A percentile compares a stretch with the other conserved stretches of the same genome.
phyloP scores from a whole-genome alignment of 441 rosid species.

The Kokia cookei region DNA sequence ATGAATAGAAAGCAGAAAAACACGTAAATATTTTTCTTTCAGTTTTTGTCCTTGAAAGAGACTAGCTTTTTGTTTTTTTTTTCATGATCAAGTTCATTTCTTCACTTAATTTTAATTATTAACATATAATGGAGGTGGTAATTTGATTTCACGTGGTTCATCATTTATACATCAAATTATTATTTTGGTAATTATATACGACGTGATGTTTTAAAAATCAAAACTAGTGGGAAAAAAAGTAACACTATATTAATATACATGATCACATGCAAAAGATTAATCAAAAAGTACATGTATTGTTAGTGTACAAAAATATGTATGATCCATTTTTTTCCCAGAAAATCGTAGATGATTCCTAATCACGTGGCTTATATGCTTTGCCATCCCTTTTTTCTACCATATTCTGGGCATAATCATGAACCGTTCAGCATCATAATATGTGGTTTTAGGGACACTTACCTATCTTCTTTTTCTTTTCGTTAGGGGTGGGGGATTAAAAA shows the following conservation, averaged over 20 bases:
- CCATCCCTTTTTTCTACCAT: slow-evolving; percentile 15
- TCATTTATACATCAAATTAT: background rate
- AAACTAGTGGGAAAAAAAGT: background rate
- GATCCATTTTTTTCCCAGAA: background rate
- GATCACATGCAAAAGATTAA: background rate
- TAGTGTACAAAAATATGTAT: background rate
- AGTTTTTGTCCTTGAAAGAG: background rate
- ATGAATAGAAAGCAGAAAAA: too few relatives aligned
- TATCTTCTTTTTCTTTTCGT: background rate
- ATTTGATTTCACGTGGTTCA: background rate
- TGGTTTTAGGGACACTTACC: background rate
- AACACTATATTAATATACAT: background rate
- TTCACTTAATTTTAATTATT: background rate
- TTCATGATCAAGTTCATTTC: background rate
- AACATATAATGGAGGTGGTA: background rate
- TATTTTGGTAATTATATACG: background rate
- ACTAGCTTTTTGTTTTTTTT: background rate
- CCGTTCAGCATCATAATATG: slow-evolving; percentile 19
- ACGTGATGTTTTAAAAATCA: background rate
- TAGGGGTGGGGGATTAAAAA: background rate
- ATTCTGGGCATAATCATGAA: slow-evolving; percentile 29
- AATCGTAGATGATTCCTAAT: slow-evolving; percentile 28
- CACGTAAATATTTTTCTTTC: background rate
- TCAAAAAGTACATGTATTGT: background rate
- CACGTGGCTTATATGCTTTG: slow-evolving; percentile 46